phyloP scores from a whole-genome alignment of 208 protist species.

The Crithidia mellificae region DNA sequence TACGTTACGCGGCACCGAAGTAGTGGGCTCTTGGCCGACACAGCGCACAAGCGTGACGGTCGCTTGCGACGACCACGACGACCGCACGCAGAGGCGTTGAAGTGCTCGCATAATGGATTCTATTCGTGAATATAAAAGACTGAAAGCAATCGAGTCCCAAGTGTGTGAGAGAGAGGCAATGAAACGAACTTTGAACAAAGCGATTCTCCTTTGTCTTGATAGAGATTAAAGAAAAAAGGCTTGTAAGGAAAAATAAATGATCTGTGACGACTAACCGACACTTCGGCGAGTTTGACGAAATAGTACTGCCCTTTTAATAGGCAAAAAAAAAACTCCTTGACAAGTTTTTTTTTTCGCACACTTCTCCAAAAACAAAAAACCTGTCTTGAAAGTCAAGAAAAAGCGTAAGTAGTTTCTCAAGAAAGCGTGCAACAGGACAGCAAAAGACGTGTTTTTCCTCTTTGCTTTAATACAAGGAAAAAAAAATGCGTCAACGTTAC shows the following conservation, averaged over 20 bases:
- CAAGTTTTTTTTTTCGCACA: too few relatives aligned
- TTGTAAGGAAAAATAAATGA: neutral
- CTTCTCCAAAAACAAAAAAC: too few relatives aligned
- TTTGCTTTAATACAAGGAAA: neutral
- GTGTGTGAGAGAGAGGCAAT: neutral
- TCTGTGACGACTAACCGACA: too few relatives aligned
- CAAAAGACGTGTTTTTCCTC: neutral
- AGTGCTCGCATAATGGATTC: neutral
- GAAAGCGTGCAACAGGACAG: too few relatives aligned
- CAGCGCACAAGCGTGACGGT: slow-evolving; percentile 10
- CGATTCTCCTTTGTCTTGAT: too few relatives aligned
- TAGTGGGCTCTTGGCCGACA: slow-evolving; percentile 1
- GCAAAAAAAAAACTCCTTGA: too few relatives aligned
- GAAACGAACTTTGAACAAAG: too few relatives aligned
- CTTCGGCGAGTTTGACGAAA: too few relatives aligned
- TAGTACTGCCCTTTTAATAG: too few relatives aligned
- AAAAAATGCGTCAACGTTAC: neutral
- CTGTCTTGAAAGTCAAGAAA: too few relatives aligned
- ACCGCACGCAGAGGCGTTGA: slow-evolving; percentile 12
- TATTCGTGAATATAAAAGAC: neutral
- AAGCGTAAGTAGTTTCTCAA: neutral
- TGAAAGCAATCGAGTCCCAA: too few relatives aligned
- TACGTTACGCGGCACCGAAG: slow-evolving; percentile 35
- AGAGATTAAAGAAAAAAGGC: too few relatives aligned
- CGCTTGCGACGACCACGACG: slow-evolving; percentile 1